Conservation (phyloP, 179 eudicot genomes). For the Beta corolliflora region DNA sequence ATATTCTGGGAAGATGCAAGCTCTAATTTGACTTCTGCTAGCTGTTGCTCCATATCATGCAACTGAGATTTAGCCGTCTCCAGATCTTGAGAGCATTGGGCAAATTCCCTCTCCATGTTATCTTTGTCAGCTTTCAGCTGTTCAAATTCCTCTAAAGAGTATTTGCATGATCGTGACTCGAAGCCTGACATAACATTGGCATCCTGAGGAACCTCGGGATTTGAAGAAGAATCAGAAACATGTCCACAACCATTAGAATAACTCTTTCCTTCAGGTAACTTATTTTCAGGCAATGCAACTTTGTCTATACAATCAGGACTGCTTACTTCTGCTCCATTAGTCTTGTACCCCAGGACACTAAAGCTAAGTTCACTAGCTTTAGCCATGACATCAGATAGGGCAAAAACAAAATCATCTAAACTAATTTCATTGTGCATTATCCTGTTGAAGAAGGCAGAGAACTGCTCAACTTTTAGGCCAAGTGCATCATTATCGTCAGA, state of each 20-base stretch:
- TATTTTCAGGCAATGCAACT: constrained; percentile 89
- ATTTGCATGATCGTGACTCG: constrained; percentile 60
- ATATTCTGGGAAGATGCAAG: constrained; percentile 62
- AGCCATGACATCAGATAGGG: constrained; percentile 62
- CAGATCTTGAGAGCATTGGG: constrained; percentile 62
- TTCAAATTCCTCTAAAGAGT: constrained; percentile 75
- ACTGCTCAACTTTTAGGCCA: constrained; percentile 49
- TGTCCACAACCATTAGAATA: constrained; percentile 58
- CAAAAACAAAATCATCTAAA: constrained; percentile 60
- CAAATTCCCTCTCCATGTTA: constrained; percentile 51
- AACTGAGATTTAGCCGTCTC: constrained; percentile 63
- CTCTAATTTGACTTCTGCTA: constrained; percentile 72
- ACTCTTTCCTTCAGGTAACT: constrained; percentile 49
- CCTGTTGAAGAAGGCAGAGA: constrained; percentile 53
- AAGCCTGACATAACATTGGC: constrained; percentile 65
- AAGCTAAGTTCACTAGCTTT: constrained; percentile 62
- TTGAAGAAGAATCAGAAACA: constrained; percentile 70
- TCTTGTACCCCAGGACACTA: constrained; percentile 60
- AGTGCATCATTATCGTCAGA: constrained; percentile 50
- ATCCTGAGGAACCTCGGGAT: constrained; percentile 82
- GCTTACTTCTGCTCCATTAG: constrained; percentile 53
- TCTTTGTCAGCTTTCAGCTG: constrained; percentile 73
- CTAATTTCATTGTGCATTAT: constrained; percentile 42
- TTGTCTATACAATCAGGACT: constrained; percentile 96
- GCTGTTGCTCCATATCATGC: constrained; percentile 61